Conservation (phyloP, 148 eudicot genomes). For the Oxyria digyna region DNA sequence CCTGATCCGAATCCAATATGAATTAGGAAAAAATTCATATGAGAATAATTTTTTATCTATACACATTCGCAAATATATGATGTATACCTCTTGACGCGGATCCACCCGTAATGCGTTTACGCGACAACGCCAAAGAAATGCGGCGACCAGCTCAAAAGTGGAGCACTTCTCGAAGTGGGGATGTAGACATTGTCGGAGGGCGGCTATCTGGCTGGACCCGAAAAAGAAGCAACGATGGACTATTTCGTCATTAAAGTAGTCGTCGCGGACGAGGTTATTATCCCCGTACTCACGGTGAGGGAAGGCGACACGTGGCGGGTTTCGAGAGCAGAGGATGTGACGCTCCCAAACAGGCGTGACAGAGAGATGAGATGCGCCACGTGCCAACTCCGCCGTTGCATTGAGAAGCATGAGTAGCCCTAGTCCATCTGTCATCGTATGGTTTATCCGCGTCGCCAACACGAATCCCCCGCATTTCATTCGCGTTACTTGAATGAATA, state of each 20-base stretch:
- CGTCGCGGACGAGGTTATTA: not conserved
- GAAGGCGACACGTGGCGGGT: not conserved
- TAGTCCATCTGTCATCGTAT: conserved; percentile 6
- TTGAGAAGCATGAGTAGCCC: conserved; percentile 5
- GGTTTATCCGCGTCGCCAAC: conserved; percentile 12
- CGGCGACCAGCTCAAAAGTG: conserved; percentile 13
- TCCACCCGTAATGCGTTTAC: conserved; percentile 10
- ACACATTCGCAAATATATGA: too few relatives aligned
- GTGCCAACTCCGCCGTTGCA: not conserved
- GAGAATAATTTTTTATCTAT: too few relatives aligned
- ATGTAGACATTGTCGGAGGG: not conserved
- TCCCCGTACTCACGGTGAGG: conserved; percentile 1
- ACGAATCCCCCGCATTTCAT: conserved; percentile 12
- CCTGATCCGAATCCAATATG: too few relatives aligned
- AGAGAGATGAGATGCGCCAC: conserved; percentile 2
- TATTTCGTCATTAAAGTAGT: not conserved
- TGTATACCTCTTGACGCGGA: conserved; percentile 8
- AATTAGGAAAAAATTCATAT: too few relatives aligned
- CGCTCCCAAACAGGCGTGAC: conserved; percentile 9
- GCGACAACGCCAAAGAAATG: conserved; percentile 23
- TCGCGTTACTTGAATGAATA: conserved; percentile 20
- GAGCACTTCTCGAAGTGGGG: not conserved
- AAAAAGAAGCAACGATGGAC: conserved; percentile 5
- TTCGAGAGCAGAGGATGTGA: conserved; percentile 4
- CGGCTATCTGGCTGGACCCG: not conserved